These are phyloP conservation scores for Peronospora destructor DNA, from an alignment of 352 stramenopile genomes.

Conservation along the genomic window DNA sequence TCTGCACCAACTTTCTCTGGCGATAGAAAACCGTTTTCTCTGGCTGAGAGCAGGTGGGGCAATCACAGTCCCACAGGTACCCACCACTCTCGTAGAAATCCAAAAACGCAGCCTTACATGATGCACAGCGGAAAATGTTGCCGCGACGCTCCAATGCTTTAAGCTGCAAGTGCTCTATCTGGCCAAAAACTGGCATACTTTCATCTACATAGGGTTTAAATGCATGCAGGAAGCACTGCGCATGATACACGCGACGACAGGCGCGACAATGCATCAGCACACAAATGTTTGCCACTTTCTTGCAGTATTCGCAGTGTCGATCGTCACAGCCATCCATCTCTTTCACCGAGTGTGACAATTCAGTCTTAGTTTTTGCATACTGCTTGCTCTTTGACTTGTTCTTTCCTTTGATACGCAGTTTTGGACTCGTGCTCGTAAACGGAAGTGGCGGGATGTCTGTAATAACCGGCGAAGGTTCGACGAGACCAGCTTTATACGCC, in stretches of 20 bases:
- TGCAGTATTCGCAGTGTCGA: slow-evolving; percentile 44
- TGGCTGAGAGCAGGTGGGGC: slow-evolving; percentile 32
- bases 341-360: slow-evolving; percentile 2
- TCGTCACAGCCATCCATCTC: background rate
- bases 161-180: slow-evolving; percentile 29
- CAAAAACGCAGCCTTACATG: slow-evolving; percentile 38
- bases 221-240: slow-evolving; percentile 31
- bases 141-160: slow-evolving; percentile 20
- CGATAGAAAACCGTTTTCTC: slow-evolving; percentile 33
- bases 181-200: slow-evolving; percentile 23
- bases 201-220: slow-evolving; percentile 30
- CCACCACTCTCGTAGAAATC: slow-evolving; percentile 35
- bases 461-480: slow-evolving; percentile 22
- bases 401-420: slow-evolving; percentile 8
- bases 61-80: slow-evolving; percentile 35
- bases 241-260: slow-evolving; percentile 41
- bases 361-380: slow-evolving; percentile 5
- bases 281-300: slow-evolving; percentile 27
- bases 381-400: slow-evolving; percentile 3
- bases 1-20: slow-evolving; percentile 34
- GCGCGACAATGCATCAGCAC: slow-evolving; percentile 32
- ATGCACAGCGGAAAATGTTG: slow-evolving; percentile 39
- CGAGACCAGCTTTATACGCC: slow-evolving; percentile 6
- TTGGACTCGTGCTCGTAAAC: slow-evolving; percentile 18
- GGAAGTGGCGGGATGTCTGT: slow-evolving; percentile 29